phyloP scores from a whole-genome alignment of 305 asterid genomes.

The Rubia tinctorum region DNA sequence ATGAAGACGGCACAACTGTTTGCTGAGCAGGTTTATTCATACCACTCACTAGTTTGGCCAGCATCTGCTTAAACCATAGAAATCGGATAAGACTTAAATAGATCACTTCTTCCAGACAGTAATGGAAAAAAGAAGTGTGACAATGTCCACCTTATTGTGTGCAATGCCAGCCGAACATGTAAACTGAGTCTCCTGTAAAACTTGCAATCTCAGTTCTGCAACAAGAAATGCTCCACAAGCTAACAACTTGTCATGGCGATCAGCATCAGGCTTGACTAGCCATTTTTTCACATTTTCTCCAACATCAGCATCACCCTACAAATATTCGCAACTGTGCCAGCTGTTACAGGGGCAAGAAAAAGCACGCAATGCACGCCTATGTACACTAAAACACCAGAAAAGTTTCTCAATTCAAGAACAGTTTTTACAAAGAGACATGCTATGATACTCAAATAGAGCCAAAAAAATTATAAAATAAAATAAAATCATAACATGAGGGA shows the following conservation, averaged over 20 bases:
- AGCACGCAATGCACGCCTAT: neutral
- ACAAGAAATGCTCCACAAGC: constrained; percentile 92
- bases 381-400: neutral
- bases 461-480: neutral
- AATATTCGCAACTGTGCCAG: neutral
- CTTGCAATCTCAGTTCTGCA: constrained; percentile 83
- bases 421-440: neutral
- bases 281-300: constrained; percentile 56
- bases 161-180: constrained; percentile 97
- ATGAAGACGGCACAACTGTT: constrained; percentile 78
- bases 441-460: neutral
- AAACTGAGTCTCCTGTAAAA: constrained; percentile 74
- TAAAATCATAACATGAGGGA: neutral
- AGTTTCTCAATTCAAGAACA: neutral
- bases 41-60: constrained; percentile 94
- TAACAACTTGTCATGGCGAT: constrained; percentile 68
- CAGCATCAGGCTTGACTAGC: constrained; percentile 50
- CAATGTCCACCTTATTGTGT: constrained; percentile 73
- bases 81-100: constrained; percentile 12
- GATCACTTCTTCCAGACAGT: neutral
- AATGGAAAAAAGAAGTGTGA: constrained; percentile 3
- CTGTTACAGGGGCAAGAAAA: neutral
- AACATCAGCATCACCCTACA: constrained; percentile 48
- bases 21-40: constrained; percentile 98
- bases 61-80: constrained; percentile 58